A percentile compares a stretch with the other conserved stretches of the same genome.
Conservation (phyloP, 2,329 filamentous ascomycete species). For the Arthrocladium fulminans region DNA sequence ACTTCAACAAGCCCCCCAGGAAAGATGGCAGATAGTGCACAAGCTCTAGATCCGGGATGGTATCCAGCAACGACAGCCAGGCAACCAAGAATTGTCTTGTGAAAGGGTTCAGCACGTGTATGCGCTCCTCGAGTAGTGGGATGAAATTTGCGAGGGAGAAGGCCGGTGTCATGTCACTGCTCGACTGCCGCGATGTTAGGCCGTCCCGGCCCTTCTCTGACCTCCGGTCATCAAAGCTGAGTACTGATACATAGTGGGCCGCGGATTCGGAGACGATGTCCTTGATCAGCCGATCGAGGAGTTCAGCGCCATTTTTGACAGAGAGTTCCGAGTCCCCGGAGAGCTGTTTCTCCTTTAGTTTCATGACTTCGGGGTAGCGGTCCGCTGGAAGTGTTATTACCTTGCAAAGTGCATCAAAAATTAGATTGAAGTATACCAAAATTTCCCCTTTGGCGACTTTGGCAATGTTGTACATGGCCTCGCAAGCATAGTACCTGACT, state of each 20-base stretch:
- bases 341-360: slow-evolving; percentile 48
- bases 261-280: slow-evolving; percentile 94
- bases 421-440: slow-evolving; percentile 92
- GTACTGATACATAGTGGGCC: slow-evolving; percentile 83
- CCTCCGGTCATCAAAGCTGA: slow-evolving; percentile 54
- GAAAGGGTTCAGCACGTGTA: slow-evolving; percentile 89
- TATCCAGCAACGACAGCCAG: slow-evolving; percentile 91
- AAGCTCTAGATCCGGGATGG: slow-evolving; percentile 90
- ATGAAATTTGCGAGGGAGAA: slow-evolving; percentile 90
- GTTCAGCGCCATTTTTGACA: slow-evolving; percentile 94
- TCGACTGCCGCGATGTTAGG: slow-evolving; percentile 28
- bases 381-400: slow-evolving; percentile 40
- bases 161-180: slow-evolving; percentile 61
- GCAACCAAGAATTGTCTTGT: slow-evolving; percentile 90
- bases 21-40: slow-evolving; percentile 90
- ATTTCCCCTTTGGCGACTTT: slow-evolving; percentile 99
- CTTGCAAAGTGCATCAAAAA: slow-evolving; percentile 96
- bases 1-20: slow-evolving; percentile 77
- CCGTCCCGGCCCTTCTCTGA: slow-evolving; percentile 27
- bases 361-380: background rate
- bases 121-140: slow-evolving; percentile 84
- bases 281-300: slow-evolving; percentile 88
- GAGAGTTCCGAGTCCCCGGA: slow-evolving; percentile 93
- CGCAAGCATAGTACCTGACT: slow-evolving; percentile 95
- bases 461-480: slow-evolving; percentile 99